Percentiles rank a stretch among this genome's conserved stretches.
phyloP scores from a whole-genome alignment of 1,139 yeast genomes.

The Geotrichum fermentans region DNA sequence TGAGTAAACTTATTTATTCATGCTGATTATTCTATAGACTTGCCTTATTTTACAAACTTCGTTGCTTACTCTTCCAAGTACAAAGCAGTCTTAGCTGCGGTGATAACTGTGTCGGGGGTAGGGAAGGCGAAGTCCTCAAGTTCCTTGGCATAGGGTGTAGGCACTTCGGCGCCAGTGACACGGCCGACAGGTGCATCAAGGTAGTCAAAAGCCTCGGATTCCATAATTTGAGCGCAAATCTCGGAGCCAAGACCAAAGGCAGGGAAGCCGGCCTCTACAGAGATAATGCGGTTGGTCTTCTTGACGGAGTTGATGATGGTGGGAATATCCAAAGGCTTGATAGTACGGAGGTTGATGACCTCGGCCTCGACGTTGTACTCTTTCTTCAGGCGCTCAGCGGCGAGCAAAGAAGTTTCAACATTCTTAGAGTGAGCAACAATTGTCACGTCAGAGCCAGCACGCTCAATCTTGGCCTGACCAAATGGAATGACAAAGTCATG shows the following conservation, averaged over 20 bases:
- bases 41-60: not conserved
- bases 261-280: constrained; percentile 98
- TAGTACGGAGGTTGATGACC: constrained; percentile 91
- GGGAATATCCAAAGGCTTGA: constrained; percentile 92
- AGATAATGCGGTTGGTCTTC: constrained; percentile 93
- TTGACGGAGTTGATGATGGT: constrained; percentile 82
- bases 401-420: constrained; percentile 77
- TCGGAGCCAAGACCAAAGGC: constrained; percentile 98
- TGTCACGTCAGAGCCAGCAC: constrained; percentile 85
- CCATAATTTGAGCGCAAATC: constrained; percentile 96
- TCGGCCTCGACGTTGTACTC: constrained; percentile 87
- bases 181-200: constrained; percentile 98
- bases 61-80: constrained; percentile 47
- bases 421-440: constrained; percentile 89
- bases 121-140: constrained; percentile 99
- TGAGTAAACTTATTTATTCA: not conserved
- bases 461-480: constrained; percentile 93
- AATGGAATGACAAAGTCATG: constrained; percentile 89
- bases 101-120: constrained; percentile 81
- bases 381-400: constrained; percentile 81
- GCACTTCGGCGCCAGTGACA: constrained; percentile 98
- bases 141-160: constrained; percentile 96
- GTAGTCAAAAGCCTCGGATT: constrained; percentile 96
- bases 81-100: constrained; percentile 87
- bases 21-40: not conserved